Percentiles rank a stretch among this genome's conserved stretches.
Conservation (phyloP, 495 filamentous ascomycete genomes). For the Tuber umbilicatum region DNA sequence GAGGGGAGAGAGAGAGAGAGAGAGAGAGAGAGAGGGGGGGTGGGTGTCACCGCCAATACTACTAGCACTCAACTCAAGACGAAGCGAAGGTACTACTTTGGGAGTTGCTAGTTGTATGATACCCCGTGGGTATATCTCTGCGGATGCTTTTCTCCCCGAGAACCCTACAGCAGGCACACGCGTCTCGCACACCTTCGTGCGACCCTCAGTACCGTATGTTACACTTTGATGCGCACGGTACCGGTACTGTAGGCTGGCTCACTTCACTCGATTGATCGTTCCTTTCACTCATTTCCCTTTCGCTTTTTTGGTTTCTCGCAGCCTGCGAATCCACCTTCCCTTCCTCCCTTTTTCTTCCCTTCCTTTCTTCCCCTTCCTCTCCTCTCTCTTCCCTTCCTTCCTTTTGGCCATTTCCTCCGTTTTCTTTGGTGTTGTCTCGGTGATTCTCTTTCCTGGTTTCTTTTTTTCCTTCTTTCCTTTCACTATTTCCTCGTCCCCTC, state of each 20-base stretch:
- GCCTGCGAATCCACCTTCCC: not conserved
- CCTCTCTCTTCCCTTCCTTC: conserved; percentile 3
- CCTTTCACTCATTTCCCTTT: not conserved
- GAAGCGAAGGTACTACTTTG: not conserved
- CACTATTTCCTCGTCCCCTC: not conserved
- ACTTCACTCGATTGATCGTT: not conserved
- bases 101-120: not conserved
- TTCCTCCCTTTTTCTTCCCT: not conserved
- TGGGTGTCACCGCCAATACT: conserved; percentile 12
- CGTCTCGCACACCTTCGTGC: conserved; percentile 26
- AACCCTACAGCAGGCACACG: conserved; percentile 11
- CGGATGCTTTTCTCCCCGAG: conserved; percentile 19
- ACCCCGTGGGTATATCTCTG: not conserved
- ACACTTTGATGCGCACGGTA: conserved; percentile 14
- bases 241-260: conserved; percentile 18
- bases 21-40: not conserved
- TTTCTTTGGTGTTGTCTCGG: conserved; percentile 28
- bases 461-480: not conserved
- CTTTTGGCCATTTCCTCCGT: conserved; percentile 14
- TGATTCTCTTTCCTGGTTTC: conserved; percentile 15
- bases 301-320: not conserved
- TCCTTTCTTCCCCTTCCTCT: not conserved
- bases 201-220: conserved; percentile 11
- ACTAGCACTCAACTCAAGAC: not conserved
- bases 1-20: no score